These are phyloP conservation scores for Heracleum sosnowskyi DNA, from an alignment of 129 eudicot genomes.

Conservation along the genomic window DNA sequence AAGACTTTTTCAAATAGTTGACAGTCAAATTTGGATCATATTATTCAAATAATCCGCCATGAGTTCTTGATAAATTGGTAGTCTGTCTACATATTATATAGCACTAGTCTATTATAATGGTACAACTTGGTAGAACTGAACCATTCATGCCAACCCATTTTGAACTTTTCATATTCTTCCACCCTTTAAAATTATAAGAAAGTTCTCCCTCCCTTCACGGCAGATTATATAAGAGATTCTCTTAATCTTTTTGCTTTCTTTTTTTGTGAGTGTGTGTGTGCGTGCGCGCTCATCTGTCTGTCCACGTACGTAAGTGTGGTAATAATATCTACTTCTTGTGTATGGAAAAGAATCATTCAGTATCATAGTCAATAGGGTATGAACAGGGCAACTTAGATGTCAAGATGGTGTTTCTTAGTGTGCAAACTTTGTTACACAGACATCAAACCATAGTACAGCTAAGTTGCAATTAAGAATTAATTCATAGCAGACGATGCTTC, in stretches of 20 bases:
- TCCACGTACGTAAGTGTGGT: not conserved
- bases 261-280: not conserved
- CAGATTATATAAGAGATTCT: not conserved
- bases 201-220: not conserved
- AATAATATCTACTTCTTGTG: not conserved
- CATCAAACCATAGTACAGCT: not conserved
- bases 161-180: not conserved
- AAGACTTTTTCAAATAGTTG: constrained; percentile 6
- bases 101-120: not conserved
- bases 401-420: not conserved
- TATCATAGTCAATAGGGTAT: not conserved
- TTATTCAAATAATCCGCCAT: not conserved
- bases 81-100: not conserved
- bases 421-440: not conserved
- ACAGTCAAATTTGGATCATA: constrained; percentile 17
- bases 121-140: constrained; percentile 3
- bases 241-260: not conserved
- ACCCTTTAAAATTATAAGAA: not conserved
- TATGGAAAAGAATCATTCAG: not conserved
- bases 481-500: not conserved
- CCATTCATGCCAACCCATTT: constrained; percentile 1
- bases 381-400: not conserved
- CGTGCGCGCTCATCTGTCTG: not conserved
- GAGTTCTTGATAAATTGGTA: not conserved
- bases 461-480: not conserved